These are phyloP conservation scores for Tolypocladium amazonense DNA, from an alignment of 2,329 filamentous ascomycete genomes.

Conservation along the genomic window DNA sequence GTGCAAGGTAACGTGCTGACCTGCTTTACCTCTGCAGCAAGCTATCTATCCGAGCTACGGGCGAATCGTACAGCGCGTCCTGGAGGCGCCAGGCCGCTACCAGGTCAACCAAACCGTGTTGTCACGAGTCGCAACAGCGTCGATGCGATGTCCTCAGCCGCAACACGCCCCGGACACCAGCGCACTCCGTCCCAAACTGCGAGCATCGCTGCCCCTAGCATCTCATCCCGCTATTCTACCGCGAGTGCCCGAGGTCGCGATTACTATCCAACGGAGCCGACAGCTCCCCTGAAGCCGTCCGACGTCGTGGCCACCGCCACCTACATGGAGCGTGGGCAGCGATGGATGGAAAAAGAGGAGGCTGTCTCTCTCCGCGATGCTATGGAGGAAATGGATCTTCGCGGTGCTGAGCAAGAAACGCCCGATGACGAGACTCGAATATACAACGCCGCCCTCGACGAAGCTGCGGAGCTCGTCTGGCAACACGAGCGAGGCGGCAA, in stretches of 20 bases:
- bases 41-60: slow-evolving; percentile 61
- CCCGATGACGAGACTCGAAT: slow-evolving; percentile 49
- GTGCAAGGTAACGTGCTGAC: background rate
- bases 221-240: slow-evolving; percentile 40
- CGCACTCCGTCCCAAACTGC: slow-evolving; percentile 20
- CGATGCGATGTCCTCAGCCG: slow-evolving; percentile 14
- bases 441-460: slow-evolving; percentile 61
- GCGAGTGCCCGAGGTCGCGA: slow-evolving; percentile 34
- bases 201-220: slow-evolving; percentile 32
- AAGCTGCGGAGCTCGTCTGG: slow-evolving; percentile 71
- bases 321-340: slow-evolving; percentile 63
- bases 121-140: slow-evolving; percentile 12
- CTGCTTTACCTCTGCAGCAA: slow-evolving; percentile 33
- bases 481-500: slow-evolving; percentile 53
- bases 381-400: slow-evolving; percentile 61
- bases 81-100: slow-evolving; percentile 58
- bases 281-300: slow-evolving; percentile 41
- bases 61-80: slow-evolving; percentile 57
- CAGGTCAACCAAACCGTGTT: slow-evolving; percentile 23
- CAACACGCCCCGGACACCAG: slow-evolving; percentile 13
- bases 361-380: slow-evolving; percentile 58
- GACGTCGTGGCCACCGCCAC: slow-evolving; percentile 54
- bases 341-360: slow-evolving; percentile 77
- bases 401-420: slow-evolving; percentile 19
- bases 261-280: slow-evolving; percentile 35